A percentile compares a stretch with the other conserved stretches of the same genome.
Evolutionary conservation across 352 stramenopile genomes (phyloP).

Genomic region (Saprolegnia parasitica): DNA sequence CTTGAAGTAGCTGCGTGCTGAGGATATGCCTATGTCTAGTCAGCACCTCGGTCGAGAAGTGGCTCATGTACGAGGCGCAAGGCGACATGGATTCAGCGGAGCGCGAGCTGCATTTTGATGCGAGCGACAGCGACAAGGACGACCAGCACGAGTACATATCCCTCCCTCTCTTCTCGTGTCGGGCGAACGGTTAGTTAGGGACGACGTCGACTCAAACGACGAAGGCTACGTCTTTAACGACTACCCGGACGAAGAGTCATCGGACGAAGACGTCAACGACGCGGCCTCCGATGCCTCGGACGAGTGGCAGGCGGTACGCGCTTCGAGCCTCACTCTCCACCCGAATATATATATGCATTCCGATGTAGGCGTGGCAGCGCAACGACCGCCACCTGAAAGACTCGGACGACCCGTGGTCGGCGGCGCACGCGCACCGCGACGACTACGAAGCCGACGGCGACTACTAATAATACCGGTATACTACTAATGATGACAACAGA

Average conservation of each 20-base stretch:
- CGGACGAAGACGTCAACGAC: conserved; percentile 34
- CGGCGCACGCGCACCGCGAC: not conserved
- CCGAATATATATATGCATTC: not conserved
- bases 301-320: conserved; percentile 25
- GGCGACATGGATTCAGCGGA: conserved; percentile 41
- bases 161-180: conserved; percentile 26
- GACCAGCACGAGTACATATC: conserved; percentile 45
- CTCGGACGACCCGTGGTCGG: not conserved
- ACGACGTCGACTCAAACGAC: conserved; percentile 80
- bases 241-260: conserved; percentile 78
- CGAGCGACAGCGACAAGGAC: conserved; percentile 64
- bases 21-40: conserved; percentile 30
- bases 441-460: conserved; percentile 14
- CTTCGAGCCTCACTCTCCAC: not conserved
- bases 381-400: not conserved
- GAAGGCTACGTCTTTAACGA: conserved; percentile 74
- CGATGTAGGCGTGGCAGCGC: conserved; percentile 7
- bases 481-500: too few relatives aligned
- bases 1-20: not conserved
- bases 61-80: conserved; percentile 60
- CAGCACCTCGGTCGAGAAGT: conserved; percentile 71
- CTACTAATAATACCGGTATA: not conserved
- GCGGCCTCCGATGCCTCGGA: conserved; percentile 36
- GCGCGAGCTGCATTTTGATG: conserved; percentile 72
- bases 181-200: too few relatives aligned